A percentile compares a stretch with the other conserved stretches of the same genome.
Conservation (phyloP, 306 rosid genomes). For the Amphicarpaea edgeworthii region DNA sequence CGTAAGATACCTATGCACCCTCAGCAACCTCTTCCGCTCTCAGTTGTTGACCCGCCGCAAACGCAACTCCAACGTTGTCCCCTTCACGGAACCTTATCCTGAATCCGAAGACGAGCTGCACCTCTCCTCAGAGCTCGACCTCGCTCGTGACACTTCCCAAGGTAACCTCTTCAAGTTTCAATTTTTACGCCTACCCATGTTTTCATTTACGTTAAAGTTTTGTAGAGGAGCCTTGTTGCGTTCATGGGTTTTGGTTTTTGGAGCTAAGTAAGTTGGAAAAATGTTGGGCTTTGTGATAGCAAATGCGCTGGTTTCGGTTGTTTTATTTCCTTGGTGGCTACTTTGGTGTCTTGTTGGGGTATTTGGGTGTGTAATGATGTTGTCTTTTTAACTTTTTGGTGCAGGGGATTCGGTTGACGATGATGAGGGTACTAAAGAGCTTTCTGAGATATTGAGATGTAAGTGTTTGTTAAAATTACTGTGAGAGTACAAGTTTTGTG, state of each 20-base stretch:
- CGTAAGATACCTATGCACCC: slow-evolving; percentile 49
- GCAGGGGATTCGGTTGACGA: slow-evolving; percentile 56
- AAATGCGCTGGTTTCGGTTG: slow-evolving; percentile 22
- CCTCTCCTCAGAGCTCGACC: slow-evolving; percentile 2
- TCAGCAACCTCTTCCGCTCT: slow-evolving; percentile 29
- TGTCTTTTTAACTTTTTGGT: slow-evolving; percentile 42
- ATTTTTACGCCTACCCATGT: slow-evolving; percentile 31
- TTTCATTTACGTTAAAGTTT: slow-evolving; percentile 16
- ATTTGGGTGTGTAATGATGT: slow-evolving; percentile 32
- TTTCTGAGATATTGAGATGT: slow-evolving; percentile 58
- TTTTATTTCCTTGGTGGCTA: slow-evolving; percentile 8
- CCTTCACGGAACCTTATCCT: background rate
- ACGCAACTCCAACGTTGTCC: background rate
- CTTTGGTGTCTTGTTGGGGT: slow-evolving; percentile 20
- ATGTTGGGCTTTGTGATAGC: background rate
- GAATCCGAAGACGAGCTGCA: slow-evolving; percentile 12
- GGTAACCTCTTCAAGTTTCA: slow-evolving; percentile 33
- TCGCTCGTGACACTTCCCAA: background rate
- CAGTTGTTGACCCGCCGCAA: background rate
- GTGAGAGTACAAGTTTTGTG: slow-evolving; percentile 31
- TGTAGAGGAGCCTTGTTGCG: background rate
- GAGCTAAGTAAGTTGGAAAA: background rate
- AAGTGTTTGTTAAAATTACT: slow-evolving; percentile 55
- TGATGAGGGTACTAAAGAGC: background rate
- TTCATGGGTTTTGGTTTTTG: slow-evolving; percentile 39